Percentiles rank a stretch among this genome's conserved stretches.
These are phyloP conservation scores for Mycena galericulata DNA, from an alignment of 768 basidiomycete species.

Conservation along the genomic window DNA sequence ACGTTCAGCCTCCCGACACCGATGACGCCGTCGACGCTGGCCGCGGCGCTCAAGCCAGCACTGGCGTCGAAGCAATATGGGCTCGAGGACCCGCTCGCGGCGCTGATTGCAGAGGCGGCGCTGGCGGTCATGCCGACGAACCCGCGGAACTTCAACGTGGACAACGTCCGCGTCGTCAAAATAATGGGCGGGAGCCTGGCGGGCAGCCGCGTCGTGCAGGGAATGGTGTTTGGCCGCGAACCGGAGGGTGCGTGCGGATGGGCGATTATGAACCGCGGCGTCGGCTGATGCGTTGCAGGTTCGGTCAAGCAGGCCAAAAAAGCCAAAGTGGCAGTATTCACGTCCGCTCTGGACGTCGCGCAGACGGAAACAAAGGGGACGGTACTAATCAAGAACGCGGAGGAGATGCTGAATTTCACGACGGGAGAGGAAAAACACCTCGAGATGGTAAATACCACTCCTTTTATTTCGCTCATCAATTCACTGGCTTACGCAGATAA, in stretches of 20 bases:
- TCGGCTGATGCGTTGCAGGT: constrained; percentile 56
- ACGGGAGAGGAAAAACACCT: constrained; percentile 96
- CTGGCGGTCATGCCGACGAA: constrained; percentile 91
- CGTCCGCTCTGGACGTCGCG: constrained; percentile 90
- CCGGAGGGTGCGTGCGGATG: constrained; percentile 82
- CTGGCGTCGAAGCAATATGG: constrained; percentile 99
- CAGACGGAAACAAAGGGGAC: constrained; percentile 99
- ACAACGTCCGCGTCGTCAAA: constrained; percentile 98
- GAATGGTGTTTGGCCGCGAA: constrained; percentile 98
- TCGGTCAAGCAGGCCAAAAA: constrained; percentile 83
- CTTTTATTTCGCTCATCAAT: constrained; percentile 8
- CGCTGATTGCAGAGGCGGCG: constrained; percentile 93
- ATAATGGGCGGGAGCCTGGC: constrained; percentile 95
- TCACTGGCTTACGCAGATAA: constrained; percentile 71
- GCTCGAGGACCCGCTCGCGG: constrained; percentile 83
- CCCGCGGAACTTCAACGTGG: constrained; percentile 95
- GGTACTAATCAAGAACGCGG: constrained; percentile 93
- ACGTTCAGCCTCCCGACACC: constrained; percentile 78
- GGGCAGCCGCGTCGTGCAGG: constrained; percentile 88
- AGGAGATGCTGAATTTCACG: constrained; percentile 98
- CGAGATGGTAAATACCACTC: constrained; percentile 71
- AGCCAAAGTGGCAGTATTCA: constrained; percentile 97
- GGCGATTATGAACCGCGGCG: no score
- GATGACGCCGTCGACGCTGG: constrained; percentile 74
- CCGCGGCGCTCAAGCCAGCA: constrained; percentile 85